phyloP scores from a whole-genome alignment of 1,284 basidiomycete genomes.

The Cystobasidiaceae sp. region DNA sequence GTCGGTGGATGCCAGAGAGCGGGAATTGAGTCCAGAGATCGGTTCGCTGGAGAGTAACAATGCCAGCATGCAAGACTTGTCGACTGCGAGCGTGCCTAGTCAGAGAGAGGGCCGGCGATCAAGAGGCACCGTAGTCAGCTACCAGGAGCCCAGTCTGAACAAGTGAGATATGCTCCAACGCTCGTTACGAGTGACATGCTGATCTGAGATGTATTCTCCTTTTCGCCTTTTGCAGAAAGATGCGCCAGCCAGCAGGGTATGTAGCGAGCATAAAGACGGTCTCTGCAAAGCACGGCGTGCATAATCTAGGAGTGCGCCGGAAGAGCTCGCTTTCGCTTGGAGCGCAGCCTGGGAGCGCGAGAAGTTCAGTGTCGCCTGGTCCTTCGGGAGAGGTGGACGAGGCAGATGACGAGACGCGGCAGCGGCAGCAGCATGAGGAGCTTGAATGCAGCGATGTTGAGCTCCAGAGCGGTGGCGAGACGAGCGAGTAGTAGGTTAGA shows the following conservation, averaged over 20 bases:
- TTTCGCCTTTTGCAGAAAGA: conserved; percentile 40
- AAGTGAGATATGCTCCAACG: conserved; percentile 31
- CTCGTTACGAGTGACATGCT: neutral
- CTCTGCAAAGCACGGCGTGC: neutral
- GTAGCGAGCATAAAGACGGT: conserved; percentile 35
- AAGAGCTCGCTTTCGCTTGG: conserved; percentile 21
- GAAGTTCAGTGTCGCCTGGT: too few relatives aligned
- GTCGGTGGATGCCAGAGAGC: too few relatives aligned
- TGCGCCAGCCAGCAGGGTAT: conserved; percentile 41
- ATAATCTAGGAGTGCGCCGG: neutral
- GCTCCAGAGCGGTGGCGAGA: too few relatives aligned
- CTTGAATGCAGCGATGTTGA: too few relatives aligned
- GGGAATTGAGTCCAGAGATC: neutral
- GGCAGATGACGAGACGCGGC: neutral
- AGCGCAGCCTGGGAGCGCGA: neutral
- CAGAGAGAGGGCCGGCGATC: conserved; percentile 36
- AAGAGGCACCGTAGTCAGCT: conserved; percentile 40
- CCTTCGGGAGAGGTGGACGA: neutral
- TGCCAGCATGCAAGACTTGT: neutral
- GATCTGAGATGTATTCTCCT: too few relatives aligned
- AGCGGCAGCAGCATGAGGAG: too few relatives aligned
- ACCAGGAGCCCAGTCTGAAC: conserved; percentile 41
- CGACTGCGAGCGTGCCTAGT: neutral
- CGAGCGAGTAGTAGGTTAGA: too few relatives aligned
- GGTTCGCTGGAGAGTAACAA: neutral